phyloP scores from a whole-genome alignment of 1,139 yeast species.

The Sugiyamaella grinbergsii region DNA sequence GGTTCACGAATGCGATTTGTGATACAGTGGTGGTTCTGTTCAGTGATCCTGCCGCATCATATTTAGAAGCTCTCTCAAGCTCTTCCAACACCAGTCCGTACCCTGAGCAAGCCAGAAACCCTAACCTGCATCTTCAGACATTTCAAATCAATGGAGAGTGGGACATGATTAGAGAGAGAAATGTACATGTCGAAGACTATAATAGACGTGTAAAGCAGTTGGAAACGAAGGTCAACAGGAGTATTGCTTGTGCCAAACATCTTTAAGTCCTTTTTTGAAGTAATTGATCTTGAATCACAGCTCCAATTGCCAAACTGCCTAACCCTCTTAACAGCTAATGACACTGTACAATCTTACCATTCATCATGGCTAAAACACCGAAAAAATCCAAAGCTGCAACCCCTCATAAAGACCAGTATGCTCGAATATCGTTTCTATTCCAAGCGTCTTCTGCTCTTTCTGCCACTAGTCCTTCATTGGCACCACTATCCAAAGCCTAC shows the following conservation, averaged over 20 bases:
- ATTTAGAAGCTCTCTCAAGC: too few relatives aligned
- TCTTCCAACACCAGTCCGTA: too few relatives aligned
- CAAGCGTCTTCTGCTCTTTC: slow-evolving; percentile 50
- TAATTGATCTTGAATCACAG: too few relatives aligned
- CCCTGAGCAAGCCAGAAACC: not conserved
- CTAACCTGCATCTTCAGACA: not conserved
- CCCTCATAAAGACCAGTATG: slow-evolving; percentile 61
- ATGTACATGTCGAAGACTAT: too few relatives aligned
- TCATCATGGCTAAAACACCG: slow-evolving; percentile 11
- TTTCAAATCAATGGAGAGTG: too few relatives aligned
- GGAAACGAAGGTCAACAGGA: not conserved
- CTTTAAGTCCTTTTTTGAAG: too few relatives aligned
- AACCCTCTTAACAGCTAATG: not conserved
- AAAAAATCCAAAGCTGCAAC: slow-evolving; percentile 30
- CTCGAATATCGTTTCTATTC: slow-evolving; percentile 58
- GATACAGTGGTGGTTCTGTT: not conserved
- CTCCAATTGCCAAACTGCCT: too few relatives aligned
- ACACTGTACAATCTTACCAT: not conserved
- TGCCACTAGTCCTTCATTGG: slow-evolving; percentile 5
- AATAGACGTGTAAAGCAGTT: too few relatives aligned
- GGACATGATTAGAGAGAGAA: not conserved
- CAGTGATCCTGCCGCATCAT: not conserved
- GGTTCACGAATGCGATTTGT: not conserved
- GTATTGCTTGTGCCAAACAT: too few relatives aligned
- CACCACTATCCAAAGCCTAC: slow-evolving; percentile 44